Base-by-base conservation (phyloP, 139 green algal genomes). In the Chlorella sp. region DNA sequence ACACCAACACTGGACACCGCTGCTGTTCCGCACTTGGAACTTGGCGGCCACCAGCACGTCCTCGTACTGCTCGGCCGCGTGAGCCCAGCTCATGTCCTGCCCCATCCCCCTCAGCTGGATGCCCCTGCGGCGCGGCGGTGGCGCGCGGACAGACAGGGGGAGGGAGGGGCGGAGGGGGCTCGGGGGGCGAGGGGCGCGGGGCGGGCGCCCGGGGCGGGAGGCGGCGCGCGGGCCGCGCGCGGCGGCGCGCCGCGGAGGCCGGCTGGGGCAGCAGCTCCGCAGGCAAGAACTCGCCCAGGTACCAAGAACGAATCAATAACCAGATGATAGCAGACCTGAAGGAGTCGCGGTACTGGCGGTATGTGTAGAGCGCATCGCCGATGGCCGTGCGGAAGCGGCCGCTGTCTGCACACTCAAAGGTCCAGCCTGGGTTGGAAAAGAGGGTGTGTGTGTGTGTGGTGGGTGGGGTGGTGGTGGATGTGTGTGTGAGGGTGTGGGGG, bases 41-140 rank as follows among this genome's bases (percentile, higher is more conserved):
- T 97, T 98, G 41, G 93, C 95, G 5, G 87, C 90, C 38, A 97
- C 67, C 45, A 98, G 79, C n/a, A 97, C 87, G 59, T 98, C 88
- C 83, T 98, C 95, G 77, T 98, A 99, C 59, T 89, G 81, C 67
- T 91, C 66, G 5, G 95, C 95, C 0, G 95, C 92, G 33, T 95
- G 81, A 42, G 95, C 87, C 95, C 95, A 98, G 14, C 80, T 93
- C 66, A 97, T 81, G 77, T 98, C 92, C 74, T 93, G 87, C 65
- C 83, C 43, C 88, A 94, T 94, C 64, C 89, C 90, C 1, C 89
- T 77, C 71, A 63, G 33, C 77, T 85, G 79, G 5, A 96, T 53
- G 17, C 45, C 77, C 12, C 66, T 78, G 61, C 46, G 42, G 42
- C 0, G 51, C 21, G 40, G 7, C 7, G n/a, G 43, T 21, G 33